Percentiles rank a stretch among this genome's conserved stretches.
Conservation (phyloP, 306 rosid genomes). For the Fragaria ananassa region DNA sequence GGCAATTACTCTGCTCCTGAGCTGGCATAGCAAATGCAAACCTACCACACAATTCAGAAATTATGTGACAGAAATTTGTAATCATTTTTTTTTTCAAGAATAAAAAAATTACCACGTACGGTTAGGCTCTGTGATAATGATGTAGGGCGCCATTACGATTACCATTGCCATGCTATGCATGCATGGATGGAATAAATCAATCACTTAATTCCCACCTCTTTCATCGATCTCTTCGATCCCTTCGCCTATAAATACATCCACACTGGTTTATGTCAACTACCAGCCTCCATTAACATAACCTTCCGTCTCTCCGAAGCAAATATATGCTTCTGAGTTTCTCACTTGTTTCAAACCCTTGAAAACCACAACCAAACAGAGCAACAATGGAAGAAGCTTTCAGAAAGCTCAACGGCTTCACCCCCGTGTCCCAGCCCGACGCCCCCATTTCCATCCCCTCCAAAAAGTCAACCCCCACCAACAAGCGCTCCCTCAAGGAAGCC, state of each 20-base stretch:
- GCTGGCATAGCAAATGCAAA: slow-evolving; percentile 33
- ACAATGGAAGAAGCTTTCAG: slow-evolving; percentile 64
- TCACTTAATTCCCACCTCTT: slow-evolving; percentile 28
- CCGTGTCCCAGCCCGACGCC: slow-evolving; percentile 20
- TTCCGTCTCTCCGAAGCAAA: background rate
- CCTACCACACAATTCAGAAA: background rate
- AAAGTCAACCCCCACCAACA: slow-evolving; percentile 23
- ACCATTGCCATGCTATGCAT: slow-evolving; percentile 20
- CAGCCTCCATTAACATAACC: background rate
- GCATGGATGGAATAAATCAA: slow-evolving; percentile 28
- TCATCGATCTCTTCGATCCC: background rate
- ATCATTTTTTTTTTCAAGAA: background rate
- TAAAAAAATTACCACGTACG: background rate
- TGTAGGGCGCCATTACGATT: background rate
- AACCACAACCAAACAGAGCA: background rate
- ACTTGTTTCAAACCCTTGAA: background rate
- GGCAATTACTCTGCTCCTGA: slow-evolving; percentile 29
- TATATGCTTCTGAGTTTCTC: background rate
- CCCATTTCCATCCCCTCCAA: background rate
- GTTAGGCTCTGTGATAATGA: background rate
- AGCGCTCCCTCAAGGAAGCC: slow-evolving; percentile 38
- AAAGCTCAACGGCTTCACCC: slow-evolving; percentile 42
- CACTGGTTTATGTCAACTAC: background rate
- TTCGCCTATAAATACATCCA: slow-evolving; percentile 30
- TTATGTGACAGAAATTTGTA: background rate